Evolutionary conservation across 257 asterid genomes (phyloP).

Genomic region (Lavandula angustifolia): DNA sequence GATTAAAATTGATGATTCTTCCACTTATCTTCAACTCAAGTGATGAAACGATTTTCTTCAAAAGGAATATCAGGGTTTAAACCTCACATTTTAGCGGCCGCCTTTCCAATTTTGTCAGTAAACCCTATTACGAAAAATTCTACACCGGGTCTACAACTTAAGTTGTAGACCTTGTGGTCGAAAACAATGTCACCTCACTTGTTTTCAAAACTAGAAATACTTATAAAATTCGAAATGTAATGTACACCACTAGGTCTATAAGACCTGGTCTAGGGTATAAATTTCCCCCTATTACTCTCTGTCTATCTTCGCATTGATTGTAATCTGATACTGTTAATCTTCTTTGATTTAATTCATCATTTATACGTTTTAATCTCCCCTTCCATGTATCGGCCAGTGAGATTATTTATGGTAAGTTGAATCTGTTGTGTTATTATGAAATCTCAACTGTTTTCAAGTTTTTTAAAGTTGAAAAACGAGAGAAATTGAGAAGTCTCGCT

Average conservation of each 20-base stretch:
- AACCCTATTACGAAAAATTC: too few species aligned
- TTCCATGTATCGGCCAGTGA: conserved; percentile 11
- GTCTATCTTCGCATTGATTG: neutral
- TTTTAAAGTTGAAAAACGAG: conserved; percentile 19
- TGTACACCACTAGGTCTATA: too few species aligned
- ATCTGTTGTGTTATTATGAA: conserved; percentile 16
- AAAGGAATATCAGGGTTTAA: neutral
- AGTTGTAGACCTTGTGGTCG: too few species aligned
- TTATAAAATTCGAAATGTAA: too few species aligned
- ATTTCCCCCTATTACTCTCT: neutral
- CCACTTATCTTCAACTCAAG: too few species aligned
- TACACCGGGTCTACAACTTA: too few species aligned
- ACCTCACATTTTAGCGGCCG: conserved; percentile 31
- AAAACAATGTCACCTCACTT: too few species aligned
- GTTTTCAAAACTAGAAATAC: too few species aligned
- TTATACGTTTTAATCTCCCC: neutral
- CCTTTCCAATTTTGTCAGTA: conserved; percentile 19
- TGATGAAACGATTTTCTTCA: too few species aligned
- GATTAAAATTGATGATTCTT: too few species aligned
- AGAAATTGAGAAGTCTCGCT: conserved; percentile 13
- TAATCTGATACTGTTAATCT: conserved; percentile 19
- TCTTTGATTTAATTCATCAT: conserved; percentile 4
- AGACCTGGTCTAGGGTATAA: too few species aligned
- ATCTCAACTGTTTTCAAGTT: conserved; percentile 31
- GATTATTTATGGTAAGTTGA: conserved; percentile 35